A percentile compares a stretch with the other conserved stretches of the same genome.
Evolutionary conservation across 176 grass and related monocot genomes (phyloP).

Genomic region (Zizania latifolia): DNA sequence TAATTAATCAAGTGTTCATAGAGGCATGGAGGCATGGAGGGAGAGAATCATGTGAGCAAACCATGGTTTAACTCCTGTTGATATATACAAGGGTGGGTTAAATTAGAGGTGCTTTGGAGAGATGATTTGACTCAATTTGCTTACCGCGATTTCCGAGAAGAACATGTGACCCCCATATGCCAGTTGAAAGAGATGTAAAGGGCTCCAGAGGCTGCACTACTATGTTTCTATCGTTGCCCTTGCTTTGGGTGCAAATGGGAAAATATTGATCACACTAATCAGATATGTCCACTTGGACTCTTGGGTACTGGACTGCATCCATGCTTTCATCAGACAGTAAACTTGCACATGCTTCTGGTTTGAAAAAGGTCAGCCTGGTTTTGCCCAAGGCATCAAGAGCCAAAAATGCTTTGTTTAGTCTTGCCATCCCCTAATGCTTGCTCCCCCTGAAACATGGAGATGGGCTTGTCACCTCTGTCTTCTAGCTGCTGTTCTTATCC

Average conservation of each 20-base stretch:
- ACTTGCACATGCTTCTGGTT: slow-evolving; percentile 23
- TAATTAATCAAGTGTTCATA: not conserved
- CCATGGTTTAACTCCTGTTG: not conserved
- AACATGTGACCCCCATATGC: not conserved
- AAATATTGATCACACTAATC: slow-evolving; percentile 15
- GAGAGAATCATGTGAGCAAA: not conserved
- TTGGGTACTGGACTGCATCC: not conserved
- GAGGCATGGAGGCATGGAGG: no score
- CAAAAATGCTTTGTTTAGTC: slow-evolving; percentile 15
- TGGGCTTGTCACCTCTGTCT: slow-evolving; percentile 29
- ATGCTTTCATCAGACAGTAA: slow-evolving; percentile 16
- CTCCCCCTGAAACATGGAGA: slow-evolving; percentile 38
- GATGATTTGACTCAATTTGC: not conserved
- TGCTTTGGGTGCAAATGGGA: slow-evolving; percentile 14
- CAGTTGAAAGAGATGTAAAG: slow-evolving; percentile 15
- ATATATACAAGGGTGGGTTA: not conserved
- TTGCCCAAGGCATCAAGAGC: slow-evolving; percentile 25
- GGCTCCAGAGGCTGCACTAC: not conserved
- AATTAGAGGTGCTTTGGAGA: not conserved
- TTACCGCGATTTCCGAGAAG: not conserved
- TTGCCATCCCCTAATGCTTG: slow-evolving; percentile 21
- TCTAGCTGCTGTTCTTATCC: slow-evolving; percentile 26
- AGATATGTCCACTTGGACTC: slow-evolving; percentile 10
- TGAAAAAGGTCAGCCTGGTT: slow-evolving; percentile 28
- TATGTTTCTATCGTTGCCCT: not conserved